Percentiles rank a stretch among this genome's conserved stretches.
phyloP scores from a whole-genome alignment of 2,329 filamentous ascomycete genomes.

The Botrytis squamosa region DNA sequence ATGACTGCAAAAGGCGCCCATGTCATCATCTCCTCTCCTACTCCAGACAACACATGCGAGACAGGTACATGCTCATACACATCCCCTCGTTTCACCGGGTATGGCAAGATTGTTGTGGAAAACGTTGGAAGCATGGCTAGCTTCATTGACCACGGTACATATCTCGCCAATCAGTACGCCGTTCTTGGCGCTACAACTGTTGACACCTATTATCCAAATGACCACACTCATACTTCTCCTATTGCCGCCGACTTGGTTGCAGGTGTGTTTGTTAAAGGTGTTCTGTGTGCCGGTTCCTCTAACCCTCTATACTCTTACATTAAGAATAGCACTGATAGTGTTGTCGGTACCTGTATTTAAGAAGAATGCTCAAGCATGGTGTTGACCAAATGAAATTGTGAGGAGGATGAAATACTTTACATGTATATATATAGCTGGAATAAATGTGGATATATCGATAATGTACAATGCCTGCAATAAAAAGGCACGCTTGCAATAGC shows the following conservation, averaged over 20 bases:
- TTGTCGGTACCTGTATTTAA: background rate
- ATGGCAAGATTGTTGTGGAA: constrained; percentile 49
- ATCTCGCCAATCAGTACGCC: constrained; percentile 51
- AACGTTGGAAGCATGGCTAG: constrained; percentile 41
- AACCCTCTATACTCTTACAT: constrained; percentile 6
- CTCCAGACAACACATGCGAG: constrained; percentile 64
- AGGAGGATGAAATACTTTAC: background rate
- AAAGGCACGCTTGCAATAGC: too few species aligned
- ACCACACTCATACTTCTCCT: constrained; percentile 61
- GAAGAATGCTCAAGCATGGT: background rate
- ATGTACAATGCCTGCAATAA: background rate
- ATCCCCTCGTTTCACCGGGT: constrained; percentile 56
- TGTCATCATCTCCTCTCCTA: constrained; percentile 60
- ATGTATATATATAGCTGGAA: constrained; percentile 3
- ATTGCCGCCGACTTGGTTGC: constrained; percentile 54
- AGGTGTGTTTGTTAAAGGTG: background rate
- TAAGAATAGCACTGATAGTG: background rate
- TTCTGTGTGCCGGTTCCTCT: constrained; percentile 1
- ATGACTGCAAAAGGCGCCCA: constrained; percentile 54
- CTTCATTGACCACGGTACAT: constrained; percentile 59
- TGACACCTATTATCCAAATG: constrained; percentile 52
- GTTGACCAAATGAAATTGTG: rapidly evolving
- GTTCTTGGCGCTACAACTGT: constrained; percentile 47
- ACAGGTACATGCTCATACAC: constrained; percentile 48
- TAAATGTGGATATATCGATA: background rate